Evolutionary conservation across 2,329 filamentous ascomycete genomes (phyloP).

Genomic region (Colletotrichum plurivorum): DNA sequence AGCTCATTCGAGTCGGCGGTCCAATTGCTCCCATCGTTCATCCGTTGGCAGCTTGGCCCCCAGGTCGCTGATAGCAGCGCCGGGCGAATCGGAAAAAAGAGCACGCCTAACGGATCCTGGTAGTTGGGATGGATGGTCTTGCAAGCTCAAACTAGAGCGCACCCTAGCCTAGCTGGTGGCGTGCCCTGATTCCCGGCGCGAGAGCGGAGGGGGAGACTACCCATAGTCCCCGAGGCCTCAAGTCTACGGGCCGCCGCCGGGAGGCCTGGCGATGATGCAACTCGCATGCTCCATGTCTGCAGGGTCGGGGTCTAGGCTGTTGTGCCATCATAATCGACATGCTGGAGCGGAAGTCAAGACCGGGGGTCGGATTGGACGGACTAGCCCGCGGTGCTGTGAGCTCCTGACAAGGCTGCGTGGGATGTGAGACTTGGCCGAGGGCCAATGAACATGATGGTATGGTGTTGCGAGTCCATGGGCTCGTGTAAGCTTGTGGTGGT

Average conservation of each 20-base stretch:
- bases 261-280: constrained; percentile 39
- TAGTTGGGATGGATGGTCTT: constrained; percentile 37
- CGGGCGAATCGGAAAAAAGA: constrained; percentile 37
- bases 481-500: constrained; percentile 6
- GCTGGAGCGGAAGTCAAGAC: neutral
- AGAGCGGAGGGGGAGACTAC: constrained; percentile 11
- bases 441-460: neutral
- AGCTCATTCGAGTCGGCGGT: constrained; percentile 16
- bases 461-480: neutral
- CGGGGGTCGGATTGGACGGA: neutral
- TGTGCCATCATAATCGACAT: constrained; percentile 1
- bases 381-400: constrained; percentile 4
- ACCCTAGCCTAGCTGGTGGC: constrained; percentile 36
- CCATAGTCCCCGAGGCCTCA: neutral
- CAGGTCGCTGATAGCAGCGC: constrained; percentile 20
- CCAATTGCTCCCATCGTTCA: constrained; percentile 24
- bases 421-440: constrained; percentile 25
- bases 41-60: constrained; percentile 12
- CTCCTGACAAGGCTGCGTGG: constrained; percentile 24
- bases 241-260: neutral
- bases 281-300: constrained; percentile 18
- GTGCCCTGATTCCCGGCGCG: constrained; percentile 19
- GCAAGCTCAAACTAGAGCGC: constrained; percentile 36
- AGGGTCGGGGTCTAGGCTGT: constrained; percentile 9
- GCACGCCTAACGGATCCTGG: constrained; percentile 12